Base-by-base conservation (phyloP, 139 green algal species). In the Chlamydomonas schloesseri region DNA sequence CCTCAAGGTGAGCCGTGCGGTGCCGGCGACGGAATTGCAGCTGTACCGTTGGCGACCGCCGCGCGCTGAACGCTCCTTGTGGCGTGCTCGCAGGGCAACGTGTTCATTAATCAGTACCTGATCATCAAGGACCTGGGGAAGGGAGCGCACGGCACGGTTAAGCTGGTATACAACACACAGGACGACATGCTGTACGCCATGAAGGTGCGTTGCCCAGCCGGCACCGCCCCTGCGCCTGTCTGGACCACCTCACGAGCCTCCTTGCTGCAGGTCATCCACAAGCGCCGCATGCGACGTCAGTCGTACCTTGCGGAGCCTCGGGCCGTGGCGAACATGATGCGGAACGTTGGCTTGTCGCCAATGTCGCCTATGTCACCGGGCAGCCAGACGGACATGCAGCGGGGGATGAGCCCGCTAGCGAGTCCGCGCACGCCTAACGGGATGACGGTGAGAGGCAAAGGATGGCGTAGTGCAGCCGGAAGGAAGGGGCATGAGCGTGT, bases 61-160 rank as follows among this genome's bases (percentile, higher is more conserved):
- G 55, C 55, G 18, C 2, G 6, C 55, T 50, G 6, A 50, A 50
- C 55, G 55, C 60, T 10, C 15, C 60, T 33, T 33, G 4, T 68
- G 4, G 4, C 60, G 4, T 68, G 1, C 47, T 26, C 46, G 65
- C 88, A 93, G 90, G 90, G 88, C 67, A 89, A 93, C 83, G 93
- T 94, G 20, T 96, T 97, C 87, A 89, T 97, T 73, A 96, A 97
- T 71, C 89, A 97, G 92, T 98, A 98, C 79, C 89, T 97, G 29
- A 91, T 98, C 26, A 91, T 98, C 53, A 93, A 95, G 72, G 94
- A 95, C 13, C 88, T 98, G 73, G 95, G 95, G 0, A 83, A 92
- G n/a, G 95, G 95, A 46, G 82, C 88, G 6, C 93, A 92, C 62
- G 95, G 95, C 33, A 96, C 92, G 20, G 95, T 98, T 13, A 97